These are phyloP conservation scores for Ogataea wickerhamii DNA, from an alignment of 805 yeast genomes.

Conservation along the genomic window DNA sequence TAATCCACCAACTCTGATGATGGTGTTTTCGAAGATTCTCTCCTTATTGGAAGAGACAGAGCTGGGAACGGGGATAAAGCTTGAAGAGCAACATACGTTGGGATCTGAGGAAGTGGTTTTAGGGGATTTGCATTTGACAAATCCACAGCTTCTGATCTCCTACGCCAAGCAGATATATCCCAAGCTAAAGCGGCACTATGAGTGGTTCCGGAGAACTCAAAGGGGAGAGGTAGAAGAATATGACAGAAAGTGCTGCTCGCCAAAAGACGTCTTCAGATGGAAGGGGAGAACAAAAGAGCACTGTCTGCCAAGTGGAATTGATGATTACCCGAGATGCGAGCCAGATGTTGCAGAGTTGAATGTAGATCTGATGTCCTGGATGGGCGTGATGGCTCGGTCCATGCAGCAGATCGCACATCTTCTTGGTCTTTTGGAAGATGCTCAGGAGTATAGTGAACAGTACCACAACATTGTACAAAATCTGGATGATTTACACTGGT, in stretches of 20 bases:
- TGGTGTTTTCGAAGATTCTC: constrained; percentile 59
- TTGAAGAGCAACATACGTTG: constrained; percentile 3
- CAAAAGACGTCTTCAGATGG: constrained; percentile 81
- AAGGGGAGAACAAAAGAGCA: constrained; percentile 83
- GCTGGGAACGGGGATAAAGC: not conserved
- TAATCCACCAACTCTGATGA: constrained; percentile 91
- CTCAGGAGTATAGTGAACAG: constrained; percentile 45
- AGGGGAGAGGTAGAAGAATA: constrained; percentile 69
- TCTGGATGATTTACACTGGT: constrained; percentile 80
- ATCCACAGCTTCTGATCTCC: constrained; percentile 55
- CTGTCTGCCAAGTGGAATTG: constrained; percentile 89
- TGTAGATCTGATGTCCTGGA: constrained; percentile 88
- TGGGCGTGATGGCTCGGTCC: constrained; percentile 86
- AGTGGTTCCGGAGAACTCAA: constrained; percentile 83
- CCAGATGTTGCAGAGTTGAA: constrained; percentile 88
- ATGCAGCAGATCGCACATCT: constrained; percentile 69
- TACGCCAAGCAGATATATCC: constrained; percentile 73
- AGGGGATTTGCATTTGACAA: constrained; percentile 50
- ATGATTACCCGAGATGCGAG: constrained; percentile 88
- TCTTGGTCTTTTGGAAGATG: constrained; percentile 58
- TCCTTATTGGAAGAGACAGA: constrained; percentile 35
- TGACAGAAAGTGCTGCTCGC: constrained; percentile 52
- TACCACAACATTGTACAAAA: constrained; percentile 58
- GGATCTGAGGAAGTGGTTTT: constrained; percentile 30
- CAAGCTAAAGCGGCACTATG: constrained; percentile 67